Evolutionary conservation across 2,329 filamentous ascomycete genomes (phyloP), one percentile per base, ranked within the genome.

Genomic region (Paraphaeosphaeria sporulosa): DNA sequence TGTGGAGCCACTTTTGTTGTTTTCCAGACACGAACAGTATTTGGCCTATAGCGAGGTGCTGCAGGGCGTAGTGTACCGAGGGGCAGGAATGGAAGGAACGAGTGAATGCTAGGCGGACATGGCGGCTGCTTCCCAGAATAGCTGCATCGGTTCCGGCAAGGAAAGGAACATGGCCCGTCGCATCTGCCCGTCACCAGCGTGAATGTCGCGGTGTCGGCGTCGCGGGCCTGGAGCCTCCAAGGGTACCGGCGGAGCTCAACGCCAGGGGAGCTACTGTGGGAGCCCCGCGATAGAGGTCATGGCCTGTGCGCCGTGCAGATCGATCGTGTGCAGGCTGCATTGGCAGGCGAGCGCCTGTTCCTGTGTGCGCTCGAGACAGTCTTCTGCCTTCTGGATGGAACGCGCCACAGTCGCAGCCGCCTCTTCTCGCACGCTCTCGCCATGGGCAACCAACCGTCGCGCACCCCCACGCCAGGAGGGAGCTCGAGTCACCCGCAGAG

Each of bases 391-490:
- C 50, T 55, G 36, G 48, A 60, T 57, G 51, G 53, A 55, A 51
- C 44, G 43, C 21, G 57, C 27, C 46, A 55, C 34, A 23, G 57
- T 21, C 46, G 57, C 34, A 32, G 49, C 53, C 13, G 49, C 53
- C 47, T 47, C 30, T 52, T 40, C 53, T 23, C 58, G 42, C 50
- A 38, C 47, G 32, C 42, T 25, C 34, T 30, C 56, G 46, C 17
- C 36, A 77, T 78, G 76, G 75, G 75, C 49, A 77, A 78, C 68
- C 74, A 75, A 67, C 70, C 49, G 34, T 72, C 70, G 58, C 65
- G 65, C 60, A 65, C 71, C 57, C 60, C 67, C 57, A 63, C 65
- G 51, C 58, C 65, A 53, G 40, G 38, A n/a, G 63, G 69, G 51
- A 66, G 64, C 61, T 70, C 64, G 55, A 67, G 65, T 60, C 69